A percentile compares a stretch with the other conserved stretches of the same genome.
Evolutionary conservation across 2,329 filamentous ascomycete genomes (phyloP).

Genomic region (Alternaria novae-zelandiae): DNA sequence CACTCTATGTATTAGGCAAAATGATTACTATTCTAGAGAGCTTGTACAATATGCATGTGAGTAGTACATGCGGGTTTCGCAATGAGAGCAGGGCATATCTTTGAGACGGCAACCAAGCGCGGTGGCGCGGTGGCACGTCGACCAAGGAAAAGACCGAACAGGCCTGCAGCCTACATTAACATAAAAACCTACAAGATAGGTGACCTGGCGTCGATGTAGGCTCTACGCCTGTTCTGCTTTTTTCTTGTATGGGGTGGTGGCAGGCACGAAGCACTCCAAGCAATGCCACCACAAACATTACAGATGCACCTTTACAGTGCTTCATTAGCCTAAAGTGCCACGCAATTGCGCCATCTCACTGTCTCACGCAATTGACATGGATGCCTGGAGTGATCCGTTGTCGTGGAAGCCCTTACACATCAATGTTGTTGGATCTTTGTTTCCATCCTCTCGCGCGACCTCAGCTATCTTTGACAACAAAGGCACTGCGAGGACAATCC

Average conservation of each 20-base stretch:
- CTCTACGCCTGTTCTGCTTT: background rate
- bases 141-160: too few species aligned
- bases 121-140: too few species aligned
- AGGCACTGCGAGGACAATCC: background rate
- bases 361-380: conserved; percentile 1
- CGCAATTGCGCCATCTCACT: background rate
- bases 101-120: too few species aligned
- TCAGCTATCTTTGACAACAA: background rate
- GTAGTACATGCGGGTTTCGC: background rate
- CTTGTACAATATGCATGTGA: background rate
- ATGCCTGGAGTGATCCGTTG: background rate
- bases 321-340: conserved; percentile 11
- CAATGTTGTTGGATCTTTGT: background rate
- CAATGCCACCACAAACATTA: background rate
- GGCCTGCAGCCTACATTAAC: too few species aligned
- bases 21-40: background rate
- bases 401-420: conserved; percentile 3
- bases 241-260: too few species aligned
- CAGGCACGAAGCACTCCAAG: conserved; percentile 1
- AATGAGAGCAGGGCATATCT: background rate
- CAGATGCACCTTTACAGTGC: background rate
- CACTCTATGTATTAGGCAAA: background rate
- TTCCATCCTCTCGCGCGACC: background rate
- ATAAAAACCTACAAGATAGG: too few species aligned
- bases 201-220: background rate